These are phyloP conservation scores for Boechera stricta DNA, from an alignment of 345 rosid species.

Conservation along the genomic window DNA sequence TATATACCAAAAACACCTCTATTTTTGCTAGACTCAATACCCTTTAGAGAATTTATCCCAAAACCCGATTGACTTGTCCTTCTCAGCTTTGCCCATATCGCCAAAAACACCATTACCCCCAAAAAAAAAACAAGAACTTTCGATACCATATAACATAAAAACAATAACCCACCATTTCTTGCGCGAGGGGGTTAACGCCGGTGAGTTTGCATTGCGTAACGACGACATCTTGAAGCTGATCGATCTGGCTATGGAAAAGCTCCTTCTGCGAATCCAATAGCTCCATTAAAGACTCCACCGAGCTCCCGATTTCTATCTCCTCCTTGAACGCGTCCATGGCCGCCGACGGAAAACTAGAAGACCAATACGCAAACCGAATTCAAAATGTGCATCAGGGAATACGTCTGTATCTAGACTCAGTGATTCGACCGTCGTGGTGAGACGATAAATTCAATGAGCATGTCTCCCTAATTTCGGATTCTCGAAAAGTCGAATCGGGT, in stretches of 20 bases:
- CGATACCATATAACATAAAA: neutral
- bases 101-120: neutral
- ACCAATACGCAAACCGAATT: slow-evolving; percentile 38
- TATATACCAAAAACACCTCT: neutral
- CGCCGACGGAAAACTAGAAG: slow-evolving; percentile 45
- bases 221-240: slow-evolving; percentile 75
- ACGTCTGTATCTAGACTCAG: slow-evolving; percentile 25
- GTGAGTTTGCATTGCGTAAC: slow-evolving; percentile 92
- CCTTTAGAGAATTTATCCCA: neutral
- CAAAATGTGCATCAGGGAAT: slow-evolving; percentile 44
- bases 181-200: slow-evolving; percentile 97
- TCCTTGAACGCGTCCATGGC: slow-evolving; percentile 60
- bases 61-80: neutral
- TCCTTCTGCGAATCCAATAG: slow-evolving; percentile 70
- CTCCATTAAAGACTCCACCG: slow-evolving; percentile 68
- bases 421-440: slow-evolving; percentile 31
- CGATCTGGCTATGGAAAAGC: slow-evolving; percentile 86
- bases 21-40: slow-evolving; percentile 1
- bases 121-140: neutral
- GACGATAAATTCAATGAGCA: slow-evolving; percentile 24
- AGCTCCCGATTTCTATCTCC: slow-evolving; percentile 66
- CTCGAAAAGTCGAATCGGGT: slow-evolving; percentile 15
- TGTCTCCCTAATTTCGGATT: slow-evolving; percentile 8
- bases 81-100: slow-evolving; percentile 5
- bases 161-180: slow-evolving; percentile 78